These are phyloP conservation scores for Phytophthora cryptogea DNA, from an alignment of 352 stramenopile genomes.

Conservation along the genomic window DNA sequence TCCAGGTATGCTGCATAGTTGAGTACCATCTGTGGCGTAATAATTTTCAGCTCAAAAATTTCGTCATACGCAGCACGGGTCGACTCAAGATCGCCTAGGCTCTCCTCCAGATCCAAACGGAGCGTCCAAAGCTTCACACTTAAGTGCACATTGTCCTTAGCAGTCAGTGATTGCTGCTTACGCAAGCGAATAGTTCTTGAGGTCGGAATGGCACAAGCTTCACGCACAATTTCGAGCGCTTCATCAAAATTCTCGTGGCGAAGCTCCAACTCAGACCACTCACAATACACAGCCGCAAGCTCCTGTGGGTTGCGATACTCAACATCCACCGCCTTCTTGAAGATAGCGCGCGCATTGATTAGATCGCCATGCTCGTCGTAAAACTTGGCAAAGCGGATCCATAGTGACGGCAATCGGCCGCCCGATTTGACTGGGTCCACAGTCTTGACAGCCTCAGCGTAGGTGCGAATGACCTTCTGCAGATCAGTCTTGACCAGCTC, in stretches of 20 bases:
- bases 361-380: constrained; percentile 95
- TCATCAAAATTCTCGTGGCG: constrained; percentile 95
- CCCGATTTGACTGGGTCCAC: constrained; percentile 85
- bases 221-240: constrained; percentile 90
- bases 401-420: constrained; percentile 92
- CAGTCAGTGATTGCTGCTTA: constrained; percentile 54
- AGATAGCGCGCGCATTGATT: constrained; percentile 92
- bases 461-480: constrained; percentile 81
- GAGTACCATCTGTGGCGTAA: constrained; percentile 96
- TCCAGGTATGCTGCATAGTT: constrained; percentile 97
- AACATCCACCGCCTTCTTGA: constrained; percentile 87
- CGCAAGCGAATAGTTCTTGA: constrained; percentile 52
- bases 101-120: constrained; percentile 98
- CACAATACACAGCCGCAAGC: constrained; percentile 94
- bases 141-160: constrained; percentile 86
- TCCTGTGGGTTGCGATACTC: constrained; percentile 90
- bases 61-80: constrained; percentile 96
- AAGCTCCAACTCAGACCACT: constrained; percentile 97
- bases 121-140: constrained; percentile 96
- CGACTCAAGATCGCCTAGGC: constrained; percentile 94
- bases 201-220: constrained; percentile 70
- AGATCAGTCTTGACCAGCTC: constrained; percentile 76
- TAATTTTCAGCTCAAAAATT: constrained; percentile 95
- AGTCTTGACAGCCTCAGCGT: constrained; percentile 92
- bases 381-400: constrained; percentile 94